A percentile compares a stretch with the other conserved stretches of the same genome.
Conservation (phyloP, 2,329 filamentous ascomycete genomes). For the Cladosporium oxysporum region DNA sequence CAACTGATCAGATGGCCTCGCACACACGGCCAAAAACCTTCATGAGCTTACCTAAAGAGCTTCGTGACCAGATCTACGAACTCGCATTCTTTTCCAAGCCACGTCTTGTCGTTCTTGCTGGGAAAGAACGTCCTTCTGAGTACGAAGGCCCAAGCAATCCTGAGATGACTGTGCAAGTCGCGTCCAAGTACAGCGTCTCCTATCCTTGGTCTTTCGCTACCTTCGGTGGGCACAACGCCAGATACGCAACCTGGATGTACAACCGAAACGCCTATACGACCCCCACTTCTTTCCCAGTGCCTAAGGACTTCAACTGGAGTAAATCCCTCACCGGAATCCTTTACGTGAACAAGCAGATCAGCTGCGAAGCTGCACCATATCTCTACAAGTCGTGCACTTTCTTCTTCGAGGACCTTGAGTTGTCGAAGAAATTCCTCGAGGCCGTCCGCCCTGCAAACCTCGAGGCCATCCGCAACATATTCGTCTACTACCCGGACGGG, state of each 20-base stretch:
- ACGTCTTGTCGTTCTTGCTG: neutral
- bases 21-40: neutral
- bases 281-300: too few species aligned
- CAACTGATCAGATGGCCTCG: neutral
- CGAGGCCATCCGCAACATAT: neutral
- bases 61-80: neutral
- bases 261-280: too few species aligned
- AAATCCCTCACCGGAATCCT: neutral
- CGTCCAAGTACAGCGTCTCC: neutral
- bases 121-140: neutral
- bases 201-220: neutral
- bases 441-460: neutral
- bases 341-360: neutral
- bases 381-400: neutral
- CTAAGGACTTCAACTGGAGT: neutral
- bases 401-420: neutral
- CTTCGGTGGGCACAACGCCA: neutral
- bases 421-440: neutral
- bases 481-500: neutral
- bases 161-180: neutral
- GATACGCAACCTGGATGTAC: too few species aligned
- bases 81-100: neutral
- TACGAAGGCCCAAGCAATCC: neutral
- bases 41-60: neutral
- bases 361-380: neutral